A percentile compares a stretch with the other conserved stretches of the same genome.
phyloP scores from a whole-genome alignment of 1,284 basidiomycete genomes.

The Fomitopsis betulina region DNA sequence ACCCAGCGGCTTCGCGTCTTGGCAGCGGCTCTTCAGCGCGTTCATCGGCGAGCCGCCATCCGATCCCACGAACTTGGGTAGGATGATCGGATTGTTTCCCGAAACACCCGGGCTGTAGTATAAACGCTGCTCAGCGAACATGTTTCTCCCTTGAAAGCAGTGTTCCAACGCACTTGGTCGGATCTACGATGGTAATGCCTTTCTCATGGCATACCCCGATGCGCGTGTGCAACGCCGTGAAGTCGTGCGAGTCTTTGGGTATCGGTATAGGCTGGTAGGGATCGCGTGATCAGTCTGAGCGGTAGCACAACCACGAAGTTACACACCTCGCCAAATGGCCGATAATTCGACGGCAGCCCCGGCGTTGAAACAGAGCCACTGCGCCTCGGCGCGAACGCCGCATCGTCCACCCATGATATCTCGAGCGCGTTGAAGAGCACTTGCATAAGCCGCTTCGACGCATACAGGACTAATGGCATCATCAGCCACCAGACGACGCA shows the following conservation, averaged over 20 bases:
- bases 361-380: constrained; percentile 18
- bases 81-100: constrained; percentile 37
- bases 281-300: neutral
- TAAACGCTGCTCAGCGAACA: neutral
- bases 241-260: constrained; percentile 59
- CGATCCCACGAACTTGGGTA: constrained; percentile 59
- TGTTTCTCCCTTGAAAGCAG: neutral
- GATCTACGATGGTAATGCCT: constrained; percentile 60
- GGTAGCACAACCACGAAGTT: neutral
- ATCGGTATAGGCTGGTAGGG: constrained; percentile 53
- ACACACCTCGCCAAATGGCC: constrained; percentile 56
- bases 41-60: constrained; percentile 37
- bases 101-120: constrained; percentile 30
- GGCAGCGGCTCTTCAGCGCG: constrained; percentile 55
- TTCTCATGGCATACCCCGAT: constrained; percentile 61
- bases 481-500: neutral
- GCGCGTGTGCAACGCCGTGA: constrained; percentile 54
- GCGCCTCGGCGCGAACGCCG: constrained; percentile 29
- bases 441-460: constrained; percentile 56
- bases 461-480: constrained; percentile 54
- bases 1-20: constrained; percentile 59
- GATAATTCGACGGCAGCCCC: constrained; percentile 37
- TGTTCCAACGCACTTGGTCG: constrained; percentile 48
- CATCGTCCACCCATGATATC: constrained; percentile 27
- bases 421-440: constrained; percentile 47